These are phyloP conservation scores for Blastocystis sp. DNA, from an alignment of 352 stramenopile genomes.

Conservation along the genomic window DNA sequence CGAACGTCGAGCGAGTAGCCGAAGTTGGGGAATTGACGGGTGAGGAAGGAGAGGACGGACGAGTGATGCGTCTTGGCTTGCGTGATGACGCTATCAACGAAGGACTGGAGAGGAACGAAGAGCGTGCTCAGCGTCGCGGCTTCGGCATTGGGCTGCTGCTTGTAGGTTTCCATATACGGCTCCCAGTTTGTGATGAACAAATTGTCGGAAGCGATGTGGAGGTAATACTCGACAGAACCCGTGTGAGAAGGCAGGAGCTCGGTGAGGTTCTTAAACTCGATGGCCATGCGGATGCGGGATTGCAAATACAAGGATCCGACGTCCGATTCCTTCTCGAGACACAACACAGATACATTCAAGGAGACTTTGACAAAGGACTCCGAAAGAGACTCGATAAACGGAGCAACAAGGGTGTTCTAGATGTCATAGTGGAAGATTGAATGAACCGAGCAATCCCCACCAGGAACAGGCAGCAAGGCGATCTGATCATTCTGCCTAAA, in stretches of 20 bases:
- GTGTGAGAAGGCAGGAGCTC: not conserved
- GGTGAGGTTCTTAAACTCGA: slow-evolving; percentile 10
- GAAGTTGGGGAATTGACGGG: not conserved
- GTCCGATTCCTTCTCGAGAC: not conserved
- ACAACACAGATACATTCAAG: not conserved
- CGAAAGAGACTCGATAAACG: not conserved
- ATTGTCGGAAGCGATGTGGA: not conserved
- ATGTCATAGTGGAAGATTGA: not conserved
- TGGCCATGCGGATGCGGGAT: not conserved
- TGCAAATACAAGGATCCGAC: not conserved
- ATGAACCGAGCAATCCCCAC: not conserved
- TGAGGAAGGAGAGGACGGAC: not conserved
- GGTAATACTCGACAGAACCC: not conserved
- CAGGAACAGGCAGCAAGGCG: not conserved
- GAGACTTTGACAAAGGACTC: not conserved
- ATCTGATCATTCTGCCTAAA: not conserved
- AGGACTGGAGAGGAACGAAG: not conserved
- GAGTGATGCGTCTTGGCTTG: not conserved
- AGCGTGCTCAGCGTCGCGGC: not conserved
- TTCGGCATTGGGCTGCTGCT: not conserved
- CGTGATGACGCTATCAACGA: not conserved
- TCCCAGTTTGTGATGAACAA: slow-evolving; percentile 1
- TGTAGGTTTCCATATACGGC: not conserved
- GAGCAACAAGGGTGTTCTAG: not conserved
- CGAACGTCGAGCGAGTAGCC: not conserved